These are phyloP conservation scores for Blastocystis hominis DNA, from an alignment of 352 stramenopile species.

Conservation along the genomic window DNA sequence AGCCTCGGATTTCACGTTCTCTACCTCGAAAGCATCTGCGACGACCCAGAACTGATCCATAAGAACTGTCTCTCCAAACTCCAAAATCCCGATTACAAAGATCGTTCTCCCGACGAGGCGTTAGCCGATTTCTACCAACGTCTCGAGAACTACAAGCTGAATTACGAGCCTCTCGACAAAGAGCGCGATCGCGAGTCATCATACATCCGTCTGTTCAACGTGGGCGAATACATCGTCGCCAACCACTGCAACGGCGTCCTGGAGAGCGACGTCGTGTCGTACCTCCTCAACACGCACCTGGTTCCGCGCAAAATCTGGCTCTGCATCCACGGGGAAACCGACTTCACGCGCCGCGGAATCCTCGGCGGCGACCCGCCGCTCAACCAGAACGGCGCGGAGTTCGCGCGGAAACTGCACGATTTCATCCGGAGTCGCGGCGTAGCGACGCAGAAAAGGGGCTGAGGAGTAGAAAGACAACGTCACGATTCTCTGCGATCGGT, in stretches of 20 bases:
- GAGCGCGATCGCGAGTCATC: constrained; percentile 69
- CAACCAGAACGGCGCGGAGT: constrained; percentile 70
- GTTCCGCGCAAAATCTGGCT: constrained; percentile 78
- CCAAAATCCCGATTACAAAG: not conserved
- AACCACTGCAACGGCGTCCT: constrained; percentile 64
- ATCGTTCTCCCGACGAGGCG: constrained; percentile 25
- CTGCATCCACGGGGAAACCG: constrained; percentile 72
- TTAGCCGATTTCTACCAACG: constrained; percentile 41
- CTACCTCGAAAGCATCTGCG: constrained; percentile 47
- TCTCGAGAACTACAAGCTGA: constrained; percentile 56
- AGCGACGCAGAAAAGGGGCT: not conserved
- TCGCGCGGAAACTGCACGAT: constrained; percentile 70
- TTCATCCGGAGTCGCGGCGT: constrained; percentile 71
- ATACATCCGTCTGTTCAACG: constrained; percentile 83
- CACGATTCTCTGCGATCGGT: constrained; percentile 43
- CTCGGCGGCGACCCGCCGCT: constrained; percentile 66
- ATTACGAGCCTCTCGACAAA: constrained; percentile 80
- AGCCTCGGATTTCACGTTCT: constrained; percentile 29
- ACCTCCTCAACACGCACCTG: constrained; percentile 77
- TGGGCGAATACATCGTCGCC: constrained; percentile 54
- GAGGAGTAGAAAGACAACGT: not conserved
- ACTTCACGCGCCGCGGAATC: constrained; percentile 70
- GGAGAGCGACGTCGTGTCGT: constrained; percentile 63
- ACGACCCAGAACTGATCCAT: constrained; percentile 24
- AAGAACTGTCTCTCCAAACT: constrained; percentile 57